Evolutionary conservation across 2,329 filamentous ascomycete genomes (phyloP), one percentile per base, ranked within the genome.

Genomic region (Samsoniella hepiali): DNA sequence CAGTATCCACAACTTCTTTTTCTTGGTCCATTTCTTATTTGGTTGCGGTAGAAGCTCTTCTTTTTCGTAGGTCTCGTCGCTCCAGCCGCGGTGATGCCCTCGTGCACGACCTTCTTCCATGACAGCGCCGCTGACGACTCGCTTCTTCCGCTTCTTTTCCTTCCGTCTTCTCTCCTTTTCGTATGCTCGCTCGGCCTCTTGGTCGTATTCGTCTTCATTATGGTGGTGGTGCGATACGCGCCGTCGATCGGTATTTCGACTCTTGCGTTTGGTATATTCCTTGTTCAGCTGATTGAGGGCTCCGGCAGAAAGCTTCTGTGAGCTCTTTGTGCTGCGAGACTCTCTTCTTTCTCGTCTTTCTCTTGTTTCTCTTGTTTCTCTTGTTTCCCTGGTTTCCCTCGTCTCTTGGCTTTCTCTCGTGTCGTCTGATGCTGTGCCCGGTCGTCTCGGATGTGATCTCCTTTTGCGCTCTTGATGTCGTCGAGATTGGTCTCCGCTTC

Each of bases 91-190:
- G 72, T 78, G 77, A 73, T 81, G 79, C 62, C 73, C 76, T 44
- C 73, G 72, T 27, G 76, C 77, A 3, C 81, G 81, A 5, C 82
- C 81, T 65, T 91, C 89, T 70, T 91, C 89, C 68, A 90, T 77
- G 22, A 89, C 76, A 0, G 87, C 87, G 27, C 88, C 89, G 66
- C 89, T 91, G 27, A 89, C 87, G n/a, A 90, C 80, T 65, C 89
- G 79, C 63, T 81, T 81, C 70, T 86, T 85, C 67, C 81, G 82
- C 49, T 74, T 56, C 27, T 51, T 57, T 27, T 76, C 76, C 59
- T 71, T 72, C 15, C 73, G 74, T 66, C 68, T 78, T 47, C 75
- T 72, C 11, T 76, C 72, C 51, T 71, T 69, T 38, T 75, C 54
- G 64, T 65, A 62, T 58, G 66, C 50, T 62, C 63, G 53, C 61